Evolutionary conservation across 2,329 filamentous ascomycete genomes (phyloP).

Genomic region (Zasmidium angulare): DNA sequence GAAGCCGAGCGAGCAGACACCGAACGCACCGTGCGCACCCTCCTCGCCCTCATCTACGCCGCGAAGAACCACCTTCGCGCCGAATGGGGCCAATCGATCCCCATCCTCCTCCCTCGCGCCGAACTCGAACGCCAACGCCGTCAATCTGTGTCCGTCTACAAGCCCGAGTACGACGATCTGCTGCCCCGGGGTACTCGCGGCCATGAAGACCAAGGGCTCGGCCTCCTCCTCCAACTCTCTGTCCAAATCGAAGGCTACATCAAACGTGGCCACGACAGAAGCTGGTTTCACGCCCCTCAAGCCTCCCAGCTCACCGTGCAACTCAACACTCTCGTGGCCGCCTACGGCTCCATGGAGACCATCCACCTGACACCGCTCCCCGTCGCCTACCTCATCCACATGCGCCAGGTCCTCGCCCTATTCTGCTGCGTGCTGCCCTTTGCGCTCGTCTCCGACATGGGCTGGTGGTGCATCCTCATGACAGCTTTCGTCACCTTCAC

Average conservation of each 20-base stretch:
- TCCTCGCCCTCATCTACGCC: conserved; percentile 63
- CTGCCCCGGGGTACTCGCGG: conserved; percentile 34
- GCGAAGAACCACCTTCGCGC: conserved; percentile 65
- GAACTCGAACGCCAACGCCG: conserved; percentile 28
- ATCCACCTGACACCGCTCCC: conserved; percentile 65
- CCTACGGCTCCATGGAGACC: conserved; percentile 65
- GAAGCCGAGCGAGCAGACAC: conserved; percentile 54
- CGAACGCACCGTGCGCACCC: conserved; percentile 58
- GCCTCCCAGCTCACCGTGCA: conserved; percentile 59
- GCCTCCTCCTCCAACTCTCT: conserved; percentile 60
- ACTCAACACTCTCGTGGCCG: conserved; percentile 56
- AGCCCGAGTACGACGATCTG: conserved; percentile 37
- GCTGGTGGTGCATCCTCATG: conserved; percentile 62
- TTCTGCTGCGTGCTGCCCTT: conserved; percentile 63
- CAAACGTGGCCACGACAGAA: conserved; percentile 54
- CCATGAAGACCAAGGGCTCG: conserved; percentile 59
- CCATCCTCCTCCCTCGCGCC: conserved; percentile 23
- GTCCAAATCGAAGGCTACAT: conserved; percentile 62
- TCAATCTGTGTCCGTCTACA: conserved; percentile 31
- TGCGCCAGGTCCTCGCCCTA: conserved; percentile 62
- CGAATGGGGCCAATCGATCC: conserved; percentile 56
- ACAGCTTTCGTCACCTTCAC: conserved; percentile 63
- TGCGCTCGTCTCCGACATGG: conserved; percentile 62
- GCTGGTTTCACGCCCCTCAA: conserved; percentile 61
- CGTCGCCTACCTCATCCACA: conserved; percentile 65